Percentiles rank a stretch among this genome's conserved stretches.
These are phyloP conservation scores for Xanthoconium separans DNA, from an alignment of 1,284 basidiomycete species.

Conservation along the genomic window DNA sequence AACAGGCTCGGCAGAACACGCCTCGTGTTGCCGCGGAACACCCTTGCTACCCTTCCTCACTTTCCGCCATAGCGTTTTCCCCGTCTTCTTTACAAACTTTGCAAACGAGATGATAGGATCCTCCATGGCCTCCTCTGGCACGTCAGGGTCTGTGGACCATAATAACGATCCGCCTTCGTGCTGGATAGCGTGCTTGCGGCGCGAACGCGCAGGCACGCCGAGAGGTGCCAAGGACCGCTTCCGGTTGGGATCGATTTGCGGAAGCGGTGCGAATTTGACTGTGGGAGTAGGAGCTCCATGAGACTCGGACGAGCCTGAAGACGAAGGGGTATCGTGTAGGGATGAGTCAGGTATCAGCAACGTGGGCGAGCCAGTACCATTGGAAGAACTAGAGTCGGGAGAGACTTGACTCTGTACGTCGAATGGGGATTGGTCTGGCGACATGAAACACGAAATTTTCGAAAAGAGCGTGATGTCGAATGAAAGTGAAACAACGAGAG, in stretches of 20 bases:
- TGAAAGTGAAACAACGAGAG: slow-evolving; percentile 16
- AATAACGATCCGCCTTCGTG: slow-evolving; percentile 20
- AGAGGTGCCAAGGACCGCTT: slow-evolving; percentile 56
- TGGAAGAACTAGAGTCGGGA: slow-evolving; percentile 20
- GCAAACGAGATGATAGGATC: slow-evolving; percentile 49
- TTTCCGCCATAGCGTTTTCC: slow-evolving; percentile 43
- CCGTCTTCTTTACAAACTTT: slow-evolving; percentile 45
- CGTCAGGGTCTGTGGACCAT: slow-evolving; percentile 28
- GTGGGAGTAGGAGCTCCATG: slow-evolving; percentile 30
- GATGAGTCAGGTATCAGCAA: slow-evolving; percentile 11
- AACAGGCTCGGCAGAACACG: slow-evolving; percentile 14
- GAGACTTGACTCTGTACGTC: slow-evolving; percentile 20
- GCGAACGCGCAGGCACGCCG: slow-evolving; percentile 59
- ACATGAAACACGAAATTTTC: slow-evolving; percentile 11
- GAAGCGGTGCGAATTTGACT: slow-evolving; percentile 68
- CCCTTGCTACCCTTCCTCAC: slow-evolving; percentile 24
- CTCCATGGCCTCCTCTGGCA: slow-evolving; percentile 29
- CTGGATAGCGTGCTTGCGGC: slow-evolving; percentile 27
- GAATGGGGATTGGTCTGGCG: slow-evolving; percentile 5
- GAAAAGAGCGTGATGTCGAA: slow-evolving; percentile 28
- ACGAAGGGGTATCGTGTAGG: slow-evolving; percentile 14
- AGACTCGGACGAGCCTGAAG: slow-evolving; percentile 9
- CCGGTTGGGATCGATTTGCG: slow-evolving; percentile 52
- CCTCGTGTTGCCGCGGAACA: slow-evolving; percentile 14
- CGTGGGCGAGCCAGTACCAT: slow-evolving; percentile 14